Conservation (phyloP, 768 basidiomycete species). For the Rhodotorula kratochvilovae region DNA sequence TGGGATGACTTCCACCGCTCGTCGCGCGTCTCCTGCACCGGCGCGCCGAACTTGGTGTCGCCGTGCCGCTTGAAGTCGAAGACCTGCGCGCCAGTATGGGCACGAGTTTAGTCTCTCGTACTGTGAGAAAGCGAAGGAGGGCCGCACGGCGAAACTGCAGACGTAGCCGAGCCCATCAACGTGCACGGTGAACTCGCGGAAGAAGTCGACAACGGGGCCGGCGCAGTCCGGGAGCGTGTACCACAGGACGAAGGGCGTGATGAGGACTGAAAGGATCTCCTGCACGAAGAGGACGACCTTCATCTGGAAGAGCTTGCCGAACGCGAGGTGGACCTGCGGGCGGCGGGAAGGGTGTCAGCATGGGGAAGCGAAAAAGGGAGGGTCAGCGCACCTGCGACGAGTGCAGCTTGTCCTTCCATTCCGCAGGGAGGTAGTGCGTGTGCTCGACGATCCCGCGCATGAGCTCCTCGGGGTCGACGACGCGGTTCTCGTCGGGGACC, state of each 20-base stretch:
- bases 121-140: background rate
- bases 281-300: conserved; percentile 80
- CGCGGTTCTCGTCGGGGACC: conserved; percentile 88
- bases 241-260: conserved; percentile 92
- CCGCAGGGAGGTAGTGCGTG: conserved; percentile 92
- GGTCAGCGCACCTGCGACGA: conserved; percentile 64
- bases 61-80: conserved; percentile 96
- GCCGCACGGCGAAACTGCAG: conserved; percentile 82
- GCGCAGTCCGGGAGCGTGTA: conserved; percentile 85
- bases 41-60: conserved; percentile 87
- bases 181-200: conserved; percentile 95
- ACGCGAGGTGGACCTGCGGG: conserved; percentile 75
- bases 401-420: conserved; percentile 84
- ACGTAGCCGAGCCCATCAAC: conserved; percentile 94
- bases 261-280: conserved; percentile 81
- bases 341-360: conserved; percentile 5
- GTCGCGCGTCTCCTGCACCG: conserved; percentile 49
- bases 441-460: conserved; percentile 88
- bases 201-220: conserved; percentile 89
- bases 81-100: too few species aligned
- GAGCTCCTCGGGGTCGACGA: conserved; percentile 87
- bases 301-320: conserved; percentile 88
- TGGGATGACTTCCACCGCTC: conserved; percentile 68
- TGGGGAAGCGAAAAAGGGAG: background rate
- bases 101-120: too few species aligned